phyloP scores from a whole-genome alignment of 2,329 filamentous ascomycete species.

The Botryotinia globosa region DNA sequence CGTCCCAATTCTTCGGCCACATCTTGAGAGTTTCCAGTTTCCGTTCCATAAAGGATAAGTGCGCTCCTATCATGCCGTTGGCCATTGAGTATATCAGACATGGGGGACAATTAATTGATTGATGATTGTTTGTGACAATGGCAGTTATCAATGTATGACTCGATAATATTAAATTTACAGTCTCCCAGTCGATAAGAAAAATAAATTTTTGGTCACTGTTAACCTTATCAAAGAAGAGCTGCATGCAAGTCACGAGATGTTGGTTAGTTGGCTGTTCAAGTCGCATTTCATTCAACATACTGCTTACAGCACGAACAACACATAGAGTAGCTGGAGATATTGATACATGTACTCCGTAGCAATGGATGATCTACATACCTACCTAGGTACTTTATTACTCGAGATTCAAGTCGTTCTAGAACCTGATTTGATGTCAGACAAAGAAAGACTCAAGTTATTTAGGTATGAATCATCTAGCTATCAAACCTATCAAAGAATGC shows the following conservation, averaged over 20 bases:
- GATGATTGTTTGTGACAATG: not conserved
- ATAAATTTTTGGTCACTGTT: not conserved
- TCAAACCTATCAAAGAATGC: not conserved
- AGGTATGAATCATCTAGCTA: not conserved
- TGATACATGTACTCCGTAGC: not conserved
- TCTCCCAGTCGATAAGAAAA: not conserved
- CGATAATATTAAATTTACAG: not conserved
- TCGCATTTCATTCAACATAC: not conserved
- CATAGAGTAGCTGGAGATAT: not conserved
- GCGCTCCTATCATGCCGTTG: slow-evolving; percentile 45
- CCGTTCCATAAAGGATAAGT: slow-evolving; percentile 86
- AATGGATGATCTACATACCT: no score
- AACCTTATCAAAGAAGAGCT: not conserved
- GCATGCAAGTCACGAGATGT: not conserved
- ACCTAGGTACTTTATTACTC: not conserved
- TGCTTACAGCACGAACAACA: not conserved
- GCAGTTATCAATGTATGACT: not conserved
- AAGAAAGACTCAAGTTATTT: not conserved
- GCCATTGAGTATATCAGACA: slow-evolving; percentile 19
- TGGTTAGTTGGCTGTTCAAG: not conserved
- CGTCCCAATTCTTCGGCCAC: slow-evolving; percentile 80
- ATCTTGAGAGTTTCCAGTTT: slow-evolving; percentile 93
- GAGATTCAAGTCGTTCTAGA: not conserved
- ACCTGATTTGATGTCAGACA: not conserved
- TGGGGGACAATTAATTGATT: not conserved